Evolutionary conservation across 306 rosid species (phyloP), one percentile per base, ranked within the genome.

Genomic region (Canavalia gladiata): DNA sequence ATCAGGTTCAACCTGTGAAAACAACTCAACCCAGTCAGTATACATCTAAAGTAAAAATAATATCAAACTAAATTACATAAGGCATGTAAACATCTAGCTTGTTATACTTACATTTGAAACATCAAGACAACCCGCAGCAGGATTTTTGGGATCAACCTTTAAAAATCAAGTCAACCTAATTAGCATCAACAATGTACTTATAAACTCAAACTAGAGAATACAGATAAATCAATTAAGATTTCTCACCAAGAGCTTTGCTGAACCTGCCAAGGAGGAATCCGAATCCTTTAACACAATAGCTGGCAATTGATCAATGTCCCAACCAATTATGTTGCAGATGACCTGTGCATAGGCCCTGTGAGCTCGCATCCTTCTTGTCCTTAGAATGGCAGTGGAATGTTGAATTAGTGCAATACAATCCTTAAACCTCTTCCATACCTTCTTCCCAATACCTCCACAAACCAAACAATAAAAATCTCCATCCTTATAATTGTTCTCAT

Each of bases 391-490:
- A 75, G 86, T 77, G 0, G 90, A 82, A 76, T 91, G 98, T 29
- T 91, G 97, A 82, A 84, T 79, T 65, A 93, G 87, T 18, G 83
- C 90, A 69, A 4, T 7, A 54, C 98, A 89, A 50, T 79, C 83
- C 89, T 90, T 91, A 52, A 86, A 82, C 80, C 75, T 86, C 84
- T 86, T 93, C 89, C 91, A 87, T 18, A 74, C 81, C 52, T 82
- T 89, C 86, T 86, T 89, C 81, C 89, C 79, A 18, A 84, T 81
- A 50, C 88, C 93, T 30, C 86, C 86, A 72, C 97, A 94, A 72
- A 94, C 97, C 83, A 94, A 82, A 75, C 98, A 94, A 79, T 67
- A 86, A 46, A 89, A 94, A 65, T 85, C 86, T 67, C 98, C 95
- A 6, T 59, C 45, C 68, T 68, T 86, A 50, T 35, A 58, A 77